Evolutionary conservation across 2,329 filamentous ascomycete species (phyloP).

Genomic region (Acrodontium crateriforme): DNA sequence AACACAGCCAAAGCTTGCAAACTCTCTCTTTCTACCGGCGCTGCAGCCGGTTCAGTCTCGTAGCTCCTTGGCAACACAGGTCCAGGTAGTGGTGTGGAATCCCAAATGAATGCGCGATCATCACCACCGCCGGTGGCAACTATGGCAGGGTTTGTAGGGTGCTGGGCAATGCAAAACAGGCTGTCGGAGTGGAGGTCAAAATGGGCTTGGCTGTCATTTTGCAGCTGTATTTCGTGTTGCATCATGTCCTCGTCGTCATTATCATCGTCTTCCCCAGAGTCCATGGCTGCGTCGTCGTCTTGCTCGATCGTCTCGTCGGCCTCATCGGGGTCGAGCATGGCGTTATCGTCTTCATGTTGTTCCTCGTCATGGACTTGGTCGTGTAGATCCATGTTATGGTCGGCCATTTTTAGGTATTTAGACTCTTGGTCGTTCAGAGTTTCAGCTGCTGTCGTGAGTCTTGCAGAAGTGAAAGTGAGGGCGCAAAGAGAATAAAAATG

Average conservation of each 20-base stretch:
- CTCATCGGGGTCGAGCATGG: constrained; percentile 64
- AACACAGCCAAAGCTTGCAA: constrained; percentile 57
- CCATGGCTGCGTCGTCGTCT: constrained; percentile 66
- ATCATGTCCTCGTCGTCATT: constrained; percentile 40
- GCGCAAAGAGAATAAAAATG: too few relatives aligned
- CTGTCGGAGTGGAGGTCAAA: constrained; percentile 85
- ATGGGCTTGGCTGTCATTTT: constrained; percentile 88
- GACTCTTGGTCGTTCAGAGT: too few relatives aligned
- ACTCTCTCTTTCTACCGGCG: constrained; percentile 41
- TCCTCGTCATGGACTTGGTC: constrained; percentile 24
- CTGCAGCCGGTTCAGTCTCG: constrained; percentile 49
- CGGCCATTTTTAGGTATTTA: constrained; percentile 11
- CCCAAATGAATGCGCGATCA: constrained; percentile 77
- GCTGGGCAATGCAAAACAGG: constrained; percentile 89
- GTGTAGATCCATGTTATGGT: constrained; percentile 7
- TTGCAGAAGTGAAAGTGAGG: too few relatives aligned
- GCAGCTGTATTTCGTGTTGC: constrained; percentile 54
- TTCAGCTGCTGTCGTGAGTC: too few relatives aligned
- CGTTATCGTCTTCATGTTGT: constrained; percentile 52
- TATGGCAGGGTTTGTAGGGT: constrained; percentile 63
- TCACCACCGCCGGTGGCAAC: constrained; percentile 78
- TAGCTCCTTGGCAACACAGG: constrained; percentile 68
- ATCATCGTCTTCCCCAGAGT: constrained; percentile 53
- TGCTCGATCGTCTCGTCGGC: constrained; percentile 55
- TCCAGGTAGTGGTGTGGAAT: constrained; percentile 49